Conservation (phyloP, 2,329 filamentous ascomycete genomes). For the Aureobasidium sp. region DNA sequence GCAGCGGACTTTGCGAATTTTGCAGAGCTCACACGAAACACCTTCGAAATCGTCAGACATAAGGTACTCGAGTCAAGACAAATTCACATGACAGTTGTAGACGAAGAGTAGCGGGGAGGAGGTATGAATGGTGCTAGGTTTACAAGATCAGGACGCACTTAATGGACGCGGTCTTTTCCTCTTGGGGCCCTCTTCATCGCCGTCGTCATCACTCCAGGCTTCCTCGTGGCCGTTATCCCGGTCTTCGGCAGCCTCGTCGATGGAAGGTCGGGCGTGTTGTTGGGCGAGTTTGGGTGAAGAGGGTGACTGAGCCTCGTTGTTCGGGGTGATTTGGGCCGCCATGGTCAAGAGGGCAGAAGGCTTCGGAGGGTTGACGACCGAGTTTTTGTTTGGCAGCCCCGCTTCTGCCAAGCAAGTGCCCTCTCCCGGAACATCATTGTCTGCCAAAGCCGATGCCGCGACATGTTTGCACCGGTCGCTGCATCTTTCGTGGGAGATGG, state of each 20-base stretch:
- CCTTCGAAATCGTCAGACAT: conserved; percentile 15
- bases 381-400: conserved; percentile 8
- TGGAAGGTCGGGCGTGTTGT: neutral
- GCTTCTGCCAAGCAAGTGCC: neutral
- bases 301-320: conserved; percentile 4
- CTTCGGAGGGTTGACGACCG: conserved; percentile 11
- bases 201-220: conserved; percentile 31
- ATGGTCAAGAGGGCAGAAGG: conserved; percentile 1
- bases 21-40: conserved; percentile 63
- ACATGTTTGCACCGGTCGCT: conserved; percentile 9
- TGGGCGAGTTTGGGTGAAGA: neutral
- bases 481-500: neutral
- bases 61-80: neutral
- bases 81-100: neutral
- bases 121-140: neutral
- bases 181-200: conserved; percentile 34
- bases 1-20: conserved; percentile 63
- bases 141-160: conserved; percentile 40
- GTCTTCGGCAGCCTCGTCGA: conserved; percentile 15
- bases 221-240: conserved; percentile 20
- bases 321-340: conserved; percentile 11
- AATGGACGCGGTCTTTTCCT: conserved; percentile 29
- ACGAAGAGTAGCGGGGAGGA: neutral
- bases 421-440: conserved; percentile 3
- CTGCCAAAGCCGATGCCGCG: conserved; percentile 5